These are phyloP conservation scores for Polytrichum formosum DNA, from an alignment of 225 moss, liverwort and hornwort genomes.

Conservation along the genomic window DNA sequence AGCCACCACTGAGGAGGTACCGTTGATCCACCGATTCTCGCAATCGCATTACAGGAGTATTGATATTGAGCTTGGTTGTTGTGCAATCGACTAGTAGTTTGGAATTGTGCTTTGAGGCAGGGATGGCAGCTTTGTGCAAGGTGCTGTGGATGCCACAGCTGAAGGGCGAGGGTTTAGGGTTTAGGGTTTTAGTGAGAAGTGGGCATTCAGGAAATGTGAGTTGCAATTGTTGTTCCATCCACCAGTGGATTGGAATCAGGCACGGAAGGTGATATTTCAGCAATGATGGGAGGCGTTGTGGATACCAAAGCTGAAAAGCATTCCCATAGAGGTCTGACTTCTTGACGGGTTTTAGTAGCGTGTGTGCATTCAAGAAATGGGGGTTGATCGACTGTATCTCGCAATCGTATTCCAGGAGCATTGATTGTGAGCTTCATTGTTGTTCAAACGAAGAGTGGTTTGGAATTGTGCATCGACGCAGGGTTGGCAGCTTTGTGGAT, in stretches of 20 bases:
- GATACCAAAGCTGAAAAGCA: neutral
- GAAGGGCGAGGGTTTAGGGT: slow-evolving; percentile 12
- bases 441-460: neutral
- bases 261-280: neutral
- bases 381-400: too few relatives aligned
- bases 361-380: too few relatives aligned
- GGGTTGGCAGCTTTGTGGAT: neutral
- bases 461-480: neutral
- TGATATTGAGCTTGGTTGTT: neutral
- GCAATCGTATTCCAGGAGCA: neutral
- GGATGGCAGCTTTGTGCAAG: neutral
- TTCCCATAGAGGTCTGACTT: neutral
- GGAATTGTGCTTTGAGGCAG: too few relatives aligned
- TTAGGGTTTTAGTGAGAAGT: slow-evolving; percentile 3
- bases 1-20: slow-evolving; percentile 13
- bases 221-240: neutral
- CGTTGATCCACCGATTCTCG: too few relatives aligned
- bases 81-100: neutral
- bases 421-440: neutral
- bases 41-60: neutral
- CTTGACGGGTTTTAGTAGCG: neutral
- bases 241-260: too few relatives aligned
- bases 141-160: neutral
- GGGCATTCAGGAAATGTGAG: neutral
- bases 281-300: neutral